phyloP scores from a whole-genome alignment of 1,284 basidiomycete genomes.

The Lignosus rhinocerotis region DNA sequence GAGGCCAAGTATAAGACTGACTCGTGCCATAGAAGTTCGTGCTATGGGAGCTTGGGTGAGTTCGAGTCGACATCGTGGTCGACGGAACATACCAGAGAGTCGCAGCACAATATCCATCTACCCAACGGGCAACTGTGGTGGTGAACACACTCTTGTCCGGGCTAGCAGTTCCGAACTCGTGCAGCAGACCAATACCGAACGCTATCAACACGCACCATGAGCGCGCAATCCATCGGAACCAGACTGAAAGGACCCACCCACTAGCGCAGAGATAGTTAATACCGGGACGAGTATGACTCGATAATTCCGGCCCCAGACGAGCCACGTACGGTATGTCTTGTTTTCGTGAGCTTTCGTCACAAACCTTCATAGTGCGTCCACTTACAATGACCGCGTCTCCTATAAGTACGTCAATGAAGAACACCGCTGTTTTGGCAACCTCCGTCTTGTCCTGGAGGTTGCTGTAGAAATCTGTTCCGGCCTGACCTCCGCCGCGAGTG shows the following conservation, averaged over 20 bases:
- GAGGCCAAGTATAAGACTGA: not conserved
- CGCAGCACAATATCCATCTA: not conserved
- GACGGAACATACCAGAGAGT: not conserved
- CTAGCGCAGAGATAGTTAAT: not conserved
- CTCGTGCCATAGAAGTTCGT: not conserved
- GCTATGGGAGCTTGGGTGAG: not conserved
- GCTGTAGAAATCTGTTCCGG: not conserved
- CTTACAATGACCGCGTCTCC: not conserved
- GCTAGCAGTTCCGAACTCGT: not conserved
- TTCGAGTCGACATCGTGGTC: not conserved
- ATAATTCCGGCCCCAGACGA: not conserved
- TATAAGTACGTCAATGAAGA: not conserved
- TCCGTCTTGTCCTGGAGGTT: not conserved
- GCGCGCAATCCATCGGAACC: not conserved
- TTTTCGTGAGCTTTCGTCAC: not conserved
- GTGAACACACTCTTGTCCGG: not conserved
- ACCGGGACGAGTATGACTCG: not conserved
- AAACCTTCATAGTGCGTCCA: not conserved
- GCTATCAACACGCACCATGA: not conserved
- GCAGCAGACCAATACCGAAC: not conserved
- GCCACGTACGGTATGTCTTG: not conserved
- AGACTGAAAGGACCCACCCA: not conserved
- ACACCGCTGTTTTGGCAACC: not conserved
- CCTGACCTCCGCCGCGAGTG: not conserved
- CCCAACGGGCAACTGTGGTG: not conserved